Evolutionary conservation across 2,329 filamentous ascomycete genomes (phyloP), one percentile per base, ranked within the genome.

Genomic region (Claviceps fusiformis): DNA sequence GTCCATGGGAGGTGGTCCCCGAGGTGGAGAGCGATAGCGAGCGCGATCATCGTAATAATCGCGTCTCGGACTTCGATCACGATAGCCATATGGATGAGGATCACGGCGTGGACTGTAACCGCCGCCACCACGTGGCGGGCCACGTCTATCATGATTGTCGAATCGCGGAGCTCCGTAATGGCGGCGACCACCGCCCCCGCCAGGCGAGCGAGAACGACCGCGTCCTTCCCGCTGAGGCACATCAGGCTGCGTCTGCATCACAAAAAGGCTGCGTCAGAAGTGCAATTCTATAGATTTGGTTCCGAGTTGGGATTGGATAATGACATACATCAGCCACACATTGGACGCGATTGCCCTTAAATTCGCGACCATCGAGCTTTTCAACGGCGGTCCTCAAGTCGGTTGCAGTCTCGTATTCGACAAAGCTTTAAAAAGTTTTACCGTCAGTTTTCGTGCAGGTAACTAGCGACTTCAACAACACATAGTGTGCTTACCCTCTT

Each of bases 341-440:
- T 62, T 81, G 85, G 62, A 98, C 92, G 61, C 83, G 80, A 61
- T 83, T 83, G 63, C 89, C 90, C 76, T 96, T 96, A 73, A 97
- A 97, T 66, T 95, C 90, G 68, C 84, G 85, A 61, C 84, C 84
- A 70, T 97, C 90, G 59, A 98, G 86, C 73, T 96, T 96, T 70
- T 96, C 90, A 56, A 97, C 89, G 54, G 93, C 93, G 57, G 85
- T 86, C 68, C 88, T 89, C 57, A 98, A 76, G 67, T 98, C 93
- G 62, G 83, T 85, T 57, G 87, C 87, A 59, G 89, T 95, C 74
- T 98, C 93, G 66, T 96, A 98, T 70, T 98, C 93, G 68, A 98
- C 92, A 70, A 96, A 97, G 66, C 92, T 96, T 41, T 9, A 15
- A 19, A 11, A 33, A 13, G 13, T 15, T 13, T 11, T 8, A 6